Percentiles rank a stretch among this genome's conserved stretches.
These are phyloP conservation scores for Fragosphaeria purpurea DNA, from an alignment of 2,329 filamentous ascomycete species.

Conservation along the genomic window DNA sequence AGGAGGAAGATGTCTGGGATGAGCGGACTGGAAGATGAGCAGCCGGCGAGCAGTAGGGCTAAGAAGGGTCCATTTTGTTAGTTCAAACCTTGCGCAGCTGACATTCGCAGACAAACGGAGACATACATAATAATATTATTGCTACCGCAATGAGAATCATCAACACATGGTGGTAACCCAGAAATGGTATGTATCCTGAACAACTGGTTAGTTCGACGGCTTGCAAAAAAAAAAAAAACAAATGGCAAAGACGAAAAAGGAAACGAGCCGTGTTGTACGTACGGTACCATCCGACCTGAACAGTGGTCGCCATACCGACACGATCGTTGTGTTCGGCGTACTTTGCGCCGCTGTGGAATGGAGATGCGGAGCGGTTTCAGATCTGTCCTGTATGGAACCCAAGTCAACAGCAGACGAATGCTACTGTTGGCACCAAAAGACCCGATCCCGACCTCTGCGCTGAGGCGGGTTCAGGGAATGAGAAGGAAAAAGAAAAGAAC, in stretches of 20 bases:
- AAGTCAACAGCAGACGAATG: no score
- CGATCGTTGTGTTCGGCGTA: conserved; percentile 1
- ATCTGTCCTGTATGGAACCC: no score
- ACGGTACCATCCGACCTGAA: conserved; percentile 42
- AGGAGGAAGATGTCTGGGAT: conserved; percentile 96
- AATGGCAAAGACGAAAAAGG: neutral
- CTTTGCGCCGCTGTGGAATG: conserved; percentile 4
- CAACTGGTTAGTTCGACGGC: neutral
- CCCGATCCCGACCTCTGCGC: conserved; percentile 19
- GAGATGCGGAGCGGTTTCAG: neutral
- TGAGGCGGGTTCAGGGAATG: neutral
- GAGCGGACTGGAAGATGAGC: conserved; percentile 88
- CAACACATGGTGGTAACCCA: conserved; percentile 74
- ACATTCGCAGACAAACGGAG: no score
- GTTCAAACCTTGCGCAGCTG: no score
- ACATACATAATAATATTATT: conserved; percentile 90
- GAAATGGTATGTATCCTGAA: conserved; percentile 55
- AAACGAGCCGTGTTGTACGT: conserved; percentile 17
- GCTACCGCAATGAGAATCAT: conserved; percentile 94
- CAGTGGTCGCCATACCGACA: conserved; percentile 21
- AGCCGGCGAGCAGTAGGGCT: conserved; percentile 90
- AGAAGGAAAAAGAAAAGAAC: neutral
- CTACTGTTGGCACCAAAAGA: neutral
- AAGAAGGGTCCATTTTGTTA: neutral
- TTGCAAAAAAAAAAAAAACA: neutral